These are phyloP conservation scores for Diaporthe ampelina DNA, from an alignment of 2,329 filamentous ascomycete genomes.

Conservation along the genomic window DNA sequence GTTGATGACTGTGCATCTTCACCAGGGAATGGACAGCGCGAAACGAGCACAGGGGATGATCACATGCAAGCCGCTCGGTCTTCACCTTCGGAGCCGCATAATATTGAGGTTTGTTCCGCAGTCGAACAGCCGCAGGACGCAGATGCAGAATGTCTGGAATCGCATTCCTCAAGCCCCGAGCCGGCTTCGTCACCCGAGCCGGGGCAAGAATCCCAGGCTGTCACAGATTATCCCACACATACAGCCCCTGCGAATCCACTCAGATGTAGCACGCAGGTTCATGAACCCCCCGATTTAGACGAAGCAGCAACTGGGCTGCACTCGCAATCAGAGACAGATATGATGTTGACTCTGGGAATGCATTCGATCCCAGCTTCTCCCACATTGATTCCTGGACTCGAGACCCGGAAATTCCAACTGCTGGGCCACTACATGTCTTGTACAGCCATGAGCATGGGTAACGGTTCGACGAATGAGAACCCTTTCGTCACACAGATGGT, in stretches of 20 bases:
- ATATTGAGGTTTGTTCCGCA: not conserved
- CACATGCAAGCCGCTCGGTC: not conserved
- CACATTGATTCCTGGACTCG: not conserved
- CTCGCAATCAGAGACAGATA: not conserved
- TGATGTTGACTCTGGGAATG: not conserved
- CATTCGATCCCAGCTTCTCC: not conserved
- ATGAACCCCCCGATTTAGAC: not conserved
- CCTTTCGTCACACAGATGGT: not conserved
- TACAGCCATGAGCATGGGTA: not conserved
- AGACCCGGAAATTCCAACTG: not conserved
- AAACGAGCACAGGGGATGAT: not conserved
- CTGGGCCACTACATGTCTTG: not conserved
- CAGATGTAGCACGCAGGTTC: not conserved
- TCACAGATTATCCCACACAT: not conserved
- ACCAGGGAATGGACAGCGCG: not conserved
- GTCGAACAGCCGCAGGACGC: not conserved
- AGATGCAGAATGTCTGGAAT: not conserved
- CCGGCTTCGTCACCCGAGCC: not conserved
- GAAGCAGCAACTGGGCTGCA: not conserved
- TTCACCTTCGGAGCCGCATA: not conserved
- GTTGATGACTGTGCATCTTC: not conserved
- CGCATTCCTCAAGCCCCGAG: not conserved
- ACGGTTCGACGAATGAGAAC: not conserved
- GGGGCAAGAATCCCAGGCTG: not conserved
- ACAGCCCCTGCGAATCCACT: not conserved